phyloP scores from a whole-genome alignment of 1,284 basidiomycete genomes.

The Pascua guehoae region DNA sequence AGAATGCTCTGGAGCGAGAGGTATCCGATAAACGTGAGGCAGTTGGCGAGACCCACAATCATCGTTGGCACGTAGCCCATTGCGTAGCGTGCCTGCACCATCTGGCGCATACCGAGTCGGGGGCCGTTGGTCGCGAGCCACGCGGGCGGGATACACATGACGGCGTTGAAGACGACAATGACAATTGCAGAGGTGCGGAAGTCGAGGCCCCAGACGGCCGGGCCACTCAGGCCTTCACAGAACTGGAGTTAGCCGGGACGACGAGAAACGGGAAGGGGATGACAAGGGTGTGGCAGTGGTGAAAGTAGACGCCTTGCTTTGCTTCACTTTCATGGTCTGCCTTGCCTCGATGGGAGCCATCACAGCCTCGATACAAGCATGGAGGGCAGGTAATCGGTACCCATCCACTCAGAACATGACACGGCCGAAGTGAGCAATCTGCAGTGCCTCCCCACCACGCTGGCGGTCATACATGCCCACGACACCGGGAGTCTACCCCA shows the following conservation, averaged over 20 bases:
- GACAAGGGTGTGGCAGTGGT: too few relatives aligned
- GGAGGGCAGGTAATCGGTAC: not conserved
- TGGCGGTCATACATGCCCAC: too few relatives aligned
- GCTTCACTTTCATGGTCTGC: too few relatives aligned
- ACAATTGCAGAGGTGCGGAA: conserved; percentile 30
- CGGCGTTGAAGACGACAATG: conserved; percentile 34
- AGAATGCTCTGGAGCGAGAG: conserved; percentile 72
- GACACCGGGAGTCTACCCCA: too few relatives aligned
- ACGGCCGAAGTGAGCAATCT: too few relatives aligned
- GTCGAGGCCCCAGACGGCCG: conserved; percentile 37
- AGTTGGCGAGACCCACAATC: conserved; percentile 62
- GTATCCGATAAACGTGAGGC: conserved; percentile 64
- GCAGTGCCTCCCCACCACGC: too few relatives aligned
- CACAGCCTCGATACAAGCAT: not conserved
- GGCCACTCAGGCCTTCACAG: conserved; percentile 44
- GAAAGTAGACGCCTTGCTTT: too few relatives aligned
- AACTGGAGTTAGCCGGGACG: conserved; percentile 21
- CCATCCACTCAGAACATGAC: too few relatives aligned
- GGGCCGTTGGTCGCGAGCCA: conserved; percentile 72
- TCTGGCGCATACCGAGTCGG: conserved; percentile 78
- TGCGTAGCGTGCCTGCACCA: conserved; percentile 73
- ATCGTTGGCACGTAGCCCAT: conserved; percentile 72
- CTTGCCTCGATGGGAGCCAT: not conserved
- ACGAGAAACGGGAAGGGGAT: not conserved
- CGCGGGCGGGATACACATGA: conserved; percentile 32